These are phyloP conservation scores for Stevia rebaudiana DNA, from an alignment of 140 eudicot species.

Conservation along the genomic window DNA sequence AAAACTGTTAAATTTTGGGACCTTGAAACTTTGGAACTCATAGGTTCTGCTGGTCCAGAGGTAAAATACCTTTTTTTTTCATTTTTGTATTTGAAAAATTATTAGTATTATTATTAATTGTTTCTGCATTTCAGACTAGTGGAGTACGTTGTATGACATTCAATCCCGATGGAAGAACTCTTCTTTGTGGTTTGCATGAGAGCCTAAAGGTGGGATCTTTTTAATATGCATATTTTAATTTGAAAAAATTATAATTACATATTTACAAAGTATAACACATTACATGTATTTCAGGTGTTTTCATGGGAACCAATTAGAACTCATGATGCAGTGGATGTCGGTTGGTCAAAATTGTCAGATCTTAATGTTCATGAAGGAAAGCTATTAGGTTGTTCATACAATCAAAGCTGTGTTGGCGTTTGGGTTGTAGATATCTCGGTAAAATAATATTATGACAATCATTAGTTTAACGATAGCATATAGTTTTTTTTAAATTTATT, in stretches of 20 bases:
- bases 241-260: conserved; percentile 2
- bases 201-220: conserved; percentile 61
- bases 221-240: not conserved
- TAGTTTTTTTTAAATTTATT: no score
- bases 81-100: not conserved
- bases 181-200: conserved; percentile 92
- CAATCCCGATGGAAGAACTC: conserved; percentile 96
- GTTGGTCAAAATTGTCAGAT: conserved; percentile 92
- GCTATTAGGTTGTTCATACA: conserved; percentile 97
- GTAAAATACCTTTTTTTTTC: conserved; percentile 25
- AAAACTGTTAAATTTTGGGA: conserved; percentile 96
- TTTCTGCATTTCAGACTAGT: conserved; percentile 53
- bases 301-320: conserved; percentile 97
- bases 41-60: conserved; percentile 99
- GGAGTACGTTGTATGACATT: conserved; percentile 97
- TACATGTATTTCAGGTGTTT: conserved; percentile 45
- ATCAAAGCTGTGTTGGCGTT: conserved; percentile 99
- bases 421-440: conserved; percentile 99
- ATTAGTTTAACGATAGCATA: conserved; percentile 3
- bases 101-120: no score
- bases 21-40: conserved; percentile 96
- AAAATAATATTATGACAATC: conserved; percentile 12
- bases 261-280: not conserved
- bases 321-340: conserved; percentile 93
- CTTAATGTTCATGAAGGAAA: conserved; percentile 96